Evolutionary conservation across 2,329 filamentous ascomycete genomes (phyloP), one percentile per base, ranked within the genome.

Genomic region (Epicoccum sorghinum): DNA sequence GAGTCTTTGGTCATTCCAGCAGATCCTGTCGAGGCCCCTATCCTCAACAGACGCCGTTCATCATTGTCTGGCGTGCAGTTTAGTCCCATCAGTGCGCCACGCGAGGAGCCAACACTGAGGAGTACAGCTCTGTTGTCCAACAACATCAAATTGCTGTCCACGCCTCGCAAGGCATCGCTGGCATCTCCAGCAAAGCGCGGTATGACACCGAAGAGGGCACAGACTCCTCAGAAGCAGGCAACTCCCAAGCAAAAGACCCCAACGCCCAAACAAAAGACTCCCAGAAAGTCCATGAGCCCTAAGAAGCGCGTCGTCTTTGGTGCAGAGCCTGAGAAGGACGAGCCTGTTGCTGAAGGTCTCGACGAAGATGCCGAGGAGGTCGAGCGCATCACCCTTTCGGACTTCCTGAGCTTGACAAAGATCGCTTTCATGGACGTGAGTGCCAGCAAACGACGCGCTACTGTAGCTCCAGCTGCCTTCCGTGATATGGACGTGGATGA

Each of bases 341-440:
- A 51, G n/a, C 62, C 73, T 5, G 27, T 38, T 43, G 71, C 74
- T 23, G 65, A 74, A 1, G 60, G 63, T 6, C 55, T 50, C 12
- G 57, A 58, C 5, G 62, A 66, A 13, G 60, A 62, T 4, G 45
- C 57, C n/a, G 72, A 70, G 22, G 68, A 73, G 13, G 81, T 83
- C 18, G 83, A 87, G 24, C 82, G 82, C 22, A 92, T 96, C 48
- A 89, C 93, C 40, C 81, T 99, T 3, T 91, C 96, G 64, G 90
- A 96, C 47, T 99, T 99, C 76, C 79, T 99, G 39, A 91, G 96
- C 59, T 87, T 96, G 86, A 97, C 93, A 2, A 96, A 91, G 55
- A 96, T 99, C 67, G 90, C 93, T 48, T 99, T 99, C 77, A 97
- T 99, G 90, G 95, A 99, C 71, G 81, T 99, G 44, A 96, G 89